Base-by-base conservation (phyloP, 306 rosid species). In the Morella rubra region DNA sequence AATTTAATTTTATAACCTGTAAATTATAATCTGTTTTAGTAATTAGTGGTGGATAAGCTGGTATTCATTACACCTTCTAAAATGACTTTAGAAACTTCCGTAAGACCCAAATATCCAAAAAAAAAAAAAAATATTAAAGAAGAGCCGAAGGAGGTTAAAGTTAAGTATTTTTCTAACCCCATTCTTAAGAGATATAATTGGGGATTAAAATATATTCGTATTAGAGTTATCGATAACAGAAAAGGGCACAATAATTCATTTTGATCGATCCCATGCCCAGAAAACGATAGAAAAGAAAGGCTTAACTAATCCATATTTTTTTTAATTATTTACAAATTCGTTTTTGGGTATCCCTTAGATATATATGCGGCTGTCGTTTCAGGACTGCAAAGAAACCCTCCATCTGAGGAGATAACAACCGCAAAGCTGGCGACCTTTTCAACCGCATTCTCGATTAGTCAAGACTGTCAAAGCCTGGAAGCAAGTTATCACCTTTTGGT, bases 11-110 rank as follows among this genome's bases (percentile, higher is more conserved):
- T 2, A 61, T 24, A 24, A 83, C 55, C 44, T 46, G 81, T 61
- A 55, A 67, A 71, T 46, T 47, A 32, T 45, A 37, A 12, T 1
- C 49, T 12, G 16, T 51, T 24, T 82, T 61, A 8, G 60, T 69
- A 68, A 70, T 37, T 80, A 77, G 77, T 78, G 76, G 87, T 76
- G 66, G 77, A 61, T 76, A 78, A 78, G 91, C 84, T 87, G 88
- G 82, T 88, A 80, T 80, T 79, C 86, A 82, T 52, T 65, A 24
- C 46, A 52, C 62, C 19, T 82, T 84, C 77, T 69, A 69, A 73
- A 84, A 69, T 74, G 76, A 37, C 81, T 71, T 74, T 77, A 12
- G 68, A 4, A 11, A 27, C 13, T 4, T 61, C 3, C 7, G 27
- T 60, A n/a, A 27, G 37, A 11, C n/a, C 27, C 32, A 14, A 47